Base-by-base conservation (phyloP, 208 protist genomes). In the Plasmodiophora brassicae region DNA sequence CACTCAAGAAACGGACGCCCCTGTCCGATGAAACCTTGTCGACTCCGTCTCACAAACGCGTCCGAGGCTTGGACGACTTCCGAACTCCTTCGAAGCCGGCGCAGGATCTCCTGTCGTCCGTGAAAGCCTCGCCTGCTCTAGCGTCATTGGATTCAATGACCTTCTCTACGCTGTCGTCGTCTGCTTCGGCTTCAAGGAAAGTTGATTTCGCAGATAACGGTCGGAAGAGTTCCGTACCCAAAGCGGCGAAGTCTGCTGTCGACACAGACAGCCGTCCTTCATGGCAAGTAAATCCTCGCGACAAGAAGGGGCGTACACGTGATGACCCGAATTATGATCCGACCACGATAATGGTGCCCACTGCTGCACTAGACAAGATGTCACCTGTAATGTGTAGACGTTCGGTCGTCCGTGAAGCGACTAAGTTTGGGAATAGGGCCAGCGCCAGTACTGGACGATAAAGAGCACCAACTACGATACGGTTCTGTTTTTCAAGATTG, bases 401-500 rank as follows among this genome's bases (percentile, higher is more conserved):
- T 57, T 57, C 25, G 14, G 20, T 14, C 25, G 14, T 14, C 25
- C 50, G 25, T 57, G 25, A 28, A 28, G 14, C 25, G 20, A 28
- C 25, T 14, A 57, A 28, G 50, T 57, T 57, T 57, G 25, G 25
- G 25, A 25, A 57, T 57, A 57, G 50, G 50, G 20, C 14, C 50
- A 90, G 84, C 8, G 20, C n/a, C 91, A 93, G 87, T 93, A 93
- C 72, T 93, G 91, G 91, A 54, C 71, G 35, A 93, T 93, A 25
- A 93, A 93, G 65, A 8, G 25, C 41, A 45, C 85, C 14, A 35
- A 92, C 36, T 93, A 89, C 50, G 91, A 93, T 91, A 35, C 53
- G 10, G 57, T 93, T n/a, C 39, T 93, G 20, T 92, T 93, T 44
- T 93, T 93, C 8, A 89, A 93, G 20, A 93, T 91, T 44, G 91